phyloP scores from a whole-genome alignment of 2,329 filamentous ascomycete species.

The Penicillium freii region DNA sequence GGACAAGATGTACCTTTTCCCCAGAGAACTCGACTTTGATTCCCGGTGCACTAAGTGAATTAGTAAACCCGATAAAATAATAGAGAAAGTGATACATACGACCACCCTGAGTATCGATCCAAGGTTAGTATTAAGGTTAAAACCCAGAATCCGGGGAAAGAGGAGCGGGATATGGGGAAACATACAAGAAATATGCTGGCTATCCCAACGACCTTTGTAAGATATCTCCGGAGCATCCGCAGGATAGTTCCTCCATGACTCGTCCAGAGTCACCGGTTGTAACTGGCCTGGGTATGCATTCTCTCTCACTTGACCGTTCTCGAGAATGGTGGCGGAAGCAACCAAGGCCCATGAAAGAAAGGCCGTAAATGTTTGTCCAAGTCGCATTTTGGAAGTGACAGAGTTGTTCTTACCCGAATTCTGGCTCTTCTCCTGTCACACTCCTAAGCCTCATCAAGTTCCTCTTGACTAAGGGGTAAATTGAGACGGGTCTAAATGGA shows the following conservation, averaged over 20 bases:
- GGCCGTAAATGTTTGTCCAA: slow-evolving; percentile 9
- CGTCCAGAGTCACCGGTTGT: slow-evolving; percentile 28
- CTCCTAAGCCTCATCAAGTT: neutral
- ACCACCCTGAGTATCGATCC: slow-evolving; percentile 46
- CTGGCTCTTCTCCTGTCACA: neutral
- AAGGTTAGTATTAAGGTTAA: slow-evolving; percentile 12
- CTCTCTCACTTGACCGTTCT: slow-evolving; percentile 44
- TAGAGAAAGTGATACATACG: slow-evolving; percentile 42
- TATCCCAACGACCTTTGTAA: slow-evolving; percentile 64
- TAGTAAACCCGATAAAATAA: neutral
- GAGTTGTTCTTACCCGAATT: slow-evolving; percentile 1
- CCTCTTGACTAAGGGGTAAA: slow-evolving; percentile 4
- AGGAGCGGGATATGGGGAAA: neutral
- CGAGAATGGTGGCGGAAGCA: slow-evolving; percentile 40
- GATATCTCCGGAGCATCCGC: slow-evolving; percentile 55
- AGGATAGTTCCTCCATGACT: slow-evolving; percentile 50
- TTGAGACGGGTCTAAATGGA: neutral
- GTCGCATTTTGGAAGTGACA: slow-evolving; percentile 16
- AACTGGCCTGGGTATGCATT: slow-evolving; percentile 42
- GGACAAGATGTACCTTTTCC: slow-evolving; percentile 37
- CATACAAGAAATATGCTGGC: slow-evolving; percentile 55
- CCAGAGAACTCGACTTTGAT: slow-evolving; percentile 58
- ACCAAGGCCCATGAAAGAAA: slow-evolving; percentile 17
- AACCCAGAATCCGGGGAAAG: neutral
- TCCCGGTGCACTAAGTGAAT: slow-evolving; percentile 45